Base-by-base conservation (phyloP, 2,329 filamentous ascomycete species). In the Cytospora paraplurivora region DNA sequence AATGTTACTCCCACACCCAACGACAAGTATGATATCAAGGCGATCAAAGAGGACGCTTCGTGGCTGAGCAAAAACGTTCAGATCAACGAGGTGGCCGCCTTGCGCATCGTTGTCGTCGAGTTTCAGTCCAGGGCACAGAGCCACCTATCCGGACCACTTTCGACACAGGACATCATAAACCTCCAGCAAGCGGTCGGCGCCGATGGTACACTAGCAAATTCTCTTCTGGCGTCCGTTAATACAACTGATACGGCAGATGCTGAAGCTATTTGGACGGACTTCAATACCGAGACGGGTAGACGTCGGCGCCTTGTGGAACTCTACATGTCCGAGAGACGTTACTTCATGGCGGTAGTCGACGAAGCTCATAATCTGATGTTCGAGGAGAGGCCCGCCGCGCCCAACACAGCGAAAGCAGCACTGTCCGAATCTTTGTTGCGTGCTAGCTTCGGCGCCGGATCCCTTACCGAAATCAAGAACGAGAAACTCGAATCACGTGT, bases 1-100 rank as follows among this genome's bases (percentile, higher is more conserved):
- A 90, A 96, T 73, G 86, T 93, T 56, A 86, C 91, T 1, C 87
- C 90, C 19, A 85, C 85, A 6, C 79, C 85, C 13, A 86, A 85
- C 70, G 83, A 85, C 49, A 85, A 85, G 62, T 91, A 89, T 73
- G 86, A 93, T 71, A 81, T 97, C 68, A 87, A 90, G 47, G 80
- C 89, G 71, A 86, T 98, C 74, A 97, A 96, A 77, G 85, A 86
- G 54, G 93, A 98, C 78, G 85, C 92, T 38, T 74, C 90, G 69
- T 98, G 93, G 93, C 80, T 99, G 67, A 93, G 92, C 76, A 86
- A 89, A 70, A 86, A 89, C 71, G 86, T 88, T 57, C 82, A 85
- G 52, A 86, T 97, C 68, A 92, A 95, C 74, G 88, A 97, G 74
- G 80, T 95, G 51, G 86, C 89, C 13, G 93, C 94, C 33, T 80